Conservation (phyloP, 2,329 filamentous ascomycete species). For the Aureobasidium sp. region DNA sequence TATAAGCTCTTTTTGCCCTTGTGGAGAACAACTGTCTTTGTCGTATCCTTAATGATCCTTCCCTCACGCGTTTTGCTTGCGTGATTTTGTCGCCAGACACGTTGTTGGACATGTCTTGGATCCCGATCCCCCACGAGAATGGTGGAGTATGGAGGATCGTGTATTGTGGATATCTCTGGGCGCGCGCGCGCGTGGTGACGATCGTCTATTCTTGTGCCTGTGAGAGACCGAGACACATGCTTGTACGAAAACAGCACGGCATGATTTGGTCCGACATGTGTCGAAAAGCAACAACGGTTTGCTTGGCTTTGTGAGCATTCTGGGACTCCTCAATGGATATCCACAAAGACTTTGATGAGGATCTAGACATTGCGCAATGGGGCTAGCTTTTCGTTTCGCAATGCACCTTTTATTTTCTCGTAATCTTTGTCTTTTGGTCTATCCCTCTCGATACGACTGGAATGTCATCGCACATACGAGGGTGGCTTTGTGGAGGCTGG, state of each 20-base stretch:
- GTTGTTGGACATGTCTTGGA: not conserved
- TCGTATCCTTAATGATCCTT: not conserved
- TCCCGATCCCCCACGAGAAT: not conserved
- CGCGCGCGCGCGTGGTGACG: not conserved
- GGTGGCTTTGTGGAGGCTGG: not conserved
- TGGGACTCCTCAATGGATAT: not conserved
- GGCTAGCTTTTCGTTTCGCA: not conserved
- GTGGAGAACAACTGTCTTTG: not conserved
- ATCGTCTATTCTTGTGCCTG: not conserved
- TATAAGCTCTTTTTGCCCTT: not conserved
- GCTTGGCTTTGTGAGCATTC: not conserved
- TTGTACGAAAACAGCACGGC: not conserved
- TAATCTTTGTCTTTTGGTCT: not conserved
- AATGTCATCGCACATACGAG: not conserved
- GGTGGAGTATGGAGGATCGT: not conserved
- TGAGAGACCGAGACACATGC: not conserved
- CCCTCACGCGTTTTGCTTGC: constrained; percentile 2
- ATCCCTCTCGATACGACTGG: not conserved
- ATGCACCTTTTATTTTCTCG: not conserved
- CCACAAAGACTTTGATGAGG: not conserved
- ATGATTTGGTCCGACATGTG: not conserved
- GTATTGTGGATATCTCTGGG: not conserved
- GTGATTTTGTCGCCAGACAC: not conserved
- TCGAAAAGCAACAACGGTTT: not conserved
- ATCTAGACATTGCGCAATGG: not conserved